Evolutionary conservation across 1,139 yeast species (phyloP).

Genomic region (Lodderomyces orthopsilosis): DNA sequence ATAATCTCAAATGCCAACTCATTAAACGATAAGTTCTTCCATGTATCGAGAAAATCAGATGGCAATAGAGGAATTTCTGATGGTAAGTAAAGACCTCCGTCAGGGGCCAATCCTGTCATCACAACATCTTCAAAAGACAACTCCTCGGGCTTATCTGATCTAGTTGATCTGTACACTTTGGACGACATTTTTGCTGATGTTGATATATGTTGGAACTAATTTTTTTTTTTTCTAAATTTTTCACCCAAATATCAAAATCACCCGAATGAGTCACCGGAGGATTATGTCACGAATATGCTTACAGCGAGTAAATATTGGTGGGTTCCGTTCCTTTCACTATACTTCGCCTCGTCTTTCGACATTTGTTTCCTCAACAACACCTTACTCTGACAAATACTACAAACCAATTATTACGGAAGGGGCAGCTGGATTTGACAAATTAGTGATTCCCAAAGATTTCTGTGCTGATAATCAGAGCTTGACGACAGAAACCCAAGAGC

Average conservation of each 20-base stretch:
- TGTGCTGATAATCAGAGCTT: slow-evolving; percentile 51
- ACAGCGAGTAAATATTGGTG: neutral
- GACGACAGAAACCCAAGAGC: slow-evolving; percentile 36
- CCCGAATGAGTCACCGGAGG: neutral
- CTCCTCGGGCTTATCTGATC: slow-evolving; percentile 56
- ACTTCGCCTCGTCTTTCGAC: slow-evolving; percentile 2
- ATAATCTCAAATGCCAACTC: slow-evolving; percentile 85
- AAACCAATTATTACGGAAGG: slow-evolving; percentile 31
- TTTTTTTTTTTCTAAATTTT: neutral
- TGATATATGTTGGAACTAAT: neutral
- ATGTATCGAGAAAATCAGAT: slow-evolving; percentile 53
- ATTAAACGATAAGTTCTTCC: slow-evolving; percentile 76
- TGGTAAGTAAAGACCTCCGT: slow-evolving; percentile 94
- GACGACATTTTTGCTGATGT: slow-evolving; percentile 22
- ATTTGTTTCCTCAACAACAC: slow-evolving; percentile 14
- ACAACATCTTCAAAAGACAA: slow-evolving; percentile 89
- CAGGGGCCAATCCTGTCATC: slow-evolving; percentile 90
- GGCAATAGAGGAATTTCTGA: slow-evolving; percentile 73
- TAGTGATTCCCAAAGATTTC: slow-evolving; percentile 25
- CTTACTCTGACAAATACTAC: slow-evolving; percentile 28
- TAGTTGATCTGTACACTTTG: slow-evolving; percentile 80
- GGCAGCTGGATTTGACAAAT: slow-evolving; percentile 24
- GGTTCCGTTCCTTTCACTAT: neutral
- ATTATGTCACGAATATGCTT: neutral
- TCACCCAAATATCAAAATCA: neutral